Conservation (phyloP, 208 protist species). For the Tritrichomonas foetus region DNA sequence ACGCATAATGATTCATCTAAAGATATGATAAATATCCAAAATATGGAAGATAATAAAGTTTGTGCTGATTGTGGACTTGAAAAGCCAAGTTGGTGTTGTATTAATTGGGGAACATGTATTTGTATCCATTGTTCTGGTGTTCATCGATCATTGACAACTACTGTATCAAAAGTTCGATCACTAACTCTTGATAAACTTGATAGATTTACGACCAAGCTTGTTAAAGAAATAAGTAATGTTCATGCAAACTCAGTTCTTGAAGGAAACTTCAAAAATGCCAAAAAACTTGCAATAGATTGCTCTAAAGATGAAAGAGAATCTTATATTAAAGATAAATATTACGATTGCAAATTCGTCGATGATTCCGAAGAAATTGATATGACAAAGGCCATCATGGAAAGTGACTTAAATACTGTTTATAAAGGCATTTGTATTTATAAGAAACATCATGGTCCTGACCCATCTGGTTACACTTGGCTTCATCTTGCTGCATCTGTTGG, state of each 20-base stretch:
- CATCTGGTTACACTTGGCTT: neutral
- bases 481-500: neutral
- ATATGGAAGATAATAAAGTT: neutral
- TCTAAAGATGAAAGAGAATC: neutral
- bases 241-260: neutral
- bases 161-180: slow-evolving; percentile 23
- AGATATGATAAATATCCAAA: neutral
- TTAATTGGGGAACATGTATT: slow-evolving; percentile 35
- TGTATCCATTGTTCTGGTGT: slow-evolving; percentile 39
- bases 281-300: neutral
- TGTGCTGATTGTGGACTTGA: slow-evolving; percentile 3
- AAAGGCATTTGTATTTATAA: neutral
- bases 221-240: neutral
- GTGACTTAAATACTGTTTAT: neutral
- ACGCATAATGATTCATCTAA: neutral
- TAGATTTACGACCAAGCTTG: neutral
- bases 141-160: neutral
- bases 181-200: slow-evolving; percentile 1
- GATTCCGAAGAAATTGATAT: neutral
- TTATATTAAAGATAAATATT: neutral
- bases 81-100: slow-evolving; percentile 19
- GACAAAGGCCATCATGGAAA: neutral
- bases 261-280: neutral
- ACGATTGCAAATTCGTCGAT: neutral
- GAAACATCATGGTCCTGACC: neutral